Percentiles rank a stretch among this genome's conserved stretches.
phyloP scores from a whole-genome alignment of 805 yeast genomes.

The Candida broadrunensis region DNA sequence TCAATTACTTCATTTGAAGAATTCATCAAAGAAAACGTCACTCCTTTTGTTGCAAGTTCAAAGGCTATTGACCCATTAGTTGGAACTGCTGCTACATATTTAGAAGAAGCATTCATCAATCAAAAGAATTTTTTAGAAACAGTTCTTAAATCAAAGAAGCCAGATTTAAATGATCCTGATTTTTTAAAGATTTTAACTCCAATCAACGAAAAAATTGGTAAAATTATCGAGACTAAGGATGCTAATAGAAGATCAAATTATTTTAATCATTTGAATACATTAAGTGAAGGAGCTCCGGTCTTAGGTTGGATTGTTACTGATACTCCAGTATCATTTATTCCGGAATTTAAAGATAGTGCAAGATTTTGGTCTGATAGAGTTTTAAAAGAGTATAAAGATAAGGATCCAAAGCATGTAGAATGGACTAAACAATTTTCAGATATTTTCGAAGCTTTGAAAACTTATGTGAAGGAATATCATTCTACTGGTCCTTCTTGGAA shows the following conservation, averaged over 20 bases:
- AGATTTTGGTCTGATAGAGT: conserved; percentile 94
- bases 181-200: conserved; percentile 64
- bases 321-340: conserved; percentile 71
- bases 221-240: conserved; percentile 68
- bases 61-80: conserved; percentile 54
- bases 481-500: conserved; percentile 85
- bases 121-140: conserved; percentile 60
- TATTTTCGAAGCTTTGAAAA: conserved; percentile 67
- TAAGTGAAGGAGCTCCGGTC: conserved; percentile 87
- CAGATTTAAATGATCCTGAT: conserved; percentile 53
- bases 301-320: conserved; percentile 85
- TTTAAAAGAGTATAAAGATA: conserved; percentile 76
- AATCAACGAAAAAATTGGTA: conserved; percentile 56
- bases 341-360: conserved; percentile 86
- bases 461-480: conserved; percentile 73
- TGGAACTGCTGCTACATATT: conserved; percentile 49
- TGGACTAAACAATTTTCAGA: conserved; percentile 74
- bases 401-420: conserved; percentile 63
- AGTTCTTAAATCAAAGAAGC: conserved; percentile 61
- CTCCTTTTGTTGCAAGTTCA: conserved; percentile 58
- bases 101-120: conserved; percentile 52
- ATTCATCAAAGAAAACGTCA: conserved; percentile 50
- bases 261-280: conserved; percentile 72
- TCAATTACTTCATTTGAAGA: conserved; percentile 52
- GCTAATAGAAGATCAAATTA: conserved; percentile 63